Evolutionary conservation across 2,329 filamentous ascomycete species (phyloP), one percentile per base, ranked within the genome.

Genomic region (Chlorencoelia australis): DNA sequence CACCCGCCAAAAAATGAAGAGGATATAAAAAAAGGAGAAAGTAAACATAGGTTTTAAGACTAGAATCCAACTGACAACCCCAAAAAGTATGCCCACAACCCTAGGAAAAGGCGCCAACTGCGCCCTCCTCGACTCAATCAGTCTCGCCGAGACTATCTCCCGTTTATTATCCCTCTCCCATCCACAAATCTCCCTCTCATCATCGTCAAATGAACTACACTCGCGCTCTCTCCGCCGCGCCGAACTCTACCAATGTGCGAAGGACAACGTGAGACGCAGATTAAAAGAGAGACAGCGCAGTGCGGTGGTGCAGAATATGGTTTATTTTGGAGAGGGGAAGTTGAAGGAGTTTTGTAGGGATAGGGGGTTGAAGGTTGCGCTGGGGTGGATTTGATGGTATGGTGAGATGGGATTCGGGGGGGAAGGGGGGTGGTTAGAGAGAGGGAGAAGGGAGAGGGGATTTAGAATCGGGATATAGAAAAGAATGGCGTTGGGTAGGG

Each of bases 91-190:
- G 18, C 44, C 46, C 11, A 54, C 47, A 1, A 53, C 47, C 33
- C 39, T 54, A 9, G 46, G 47, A 2, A 52, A 51, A 35, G 51
- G 51, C 13, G 50, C 50, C 3, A 54, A 54, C 21, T 53, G 50
- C 32, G 51, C 51, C 2, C 30, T 54, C 7, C 46, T 52, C n/a
- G 51, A 54, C 22, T 49, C 51, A 2, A 30, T 51, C 7, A 45
- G 44, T 26, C 43, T 54, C 7, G 42, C 50, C 11, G 47, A 48
- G 20, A 34, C 36, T 15, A 37, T 53, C 7, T 16, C 32, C 19
- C 30, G 16, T 15, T n/a, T n/a, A 24, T 16, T 1, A 8, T 30
- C 3, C 20, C 24, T 10, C 19, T 26, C 24, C 19, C 30, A 2
- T 17, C 28, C 14, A 20, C 25, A 24, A 13, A 2, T 20, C 3